These are phyloP conservation scores for Didymella glomerata DNA, from an alignment of 2,329 filamentous ascomycete species.

Conservation along the genomic window DNA sequence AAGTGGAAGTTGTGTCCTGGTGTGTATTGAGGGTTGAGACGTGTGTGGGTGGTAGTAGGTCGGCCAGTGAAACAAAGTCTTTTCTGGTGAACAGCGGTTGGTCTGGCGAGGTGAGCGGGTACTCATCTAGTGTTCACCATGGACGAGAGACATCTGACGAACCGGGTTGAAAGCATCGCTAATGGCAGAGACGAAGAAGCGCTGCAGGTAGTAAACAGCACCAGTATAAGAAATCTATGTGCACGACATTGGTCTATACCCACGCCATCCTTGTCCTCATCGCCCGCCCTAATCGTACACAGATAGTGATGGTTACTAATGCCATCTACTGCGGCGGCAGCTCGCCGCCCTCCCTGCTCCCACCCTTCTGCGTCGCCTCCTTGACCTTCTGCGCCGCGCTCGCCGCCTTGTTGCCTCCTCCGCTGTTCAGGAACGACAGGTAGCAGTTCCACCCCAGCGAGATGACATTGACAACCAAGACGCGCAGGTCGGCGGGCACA, in stretches of 20 bases:
- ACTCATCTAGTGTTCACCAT: too few relatives aligned
- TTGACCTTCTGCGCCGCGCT: constrained; percentile 4
- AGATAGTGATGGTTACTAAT: background rate
- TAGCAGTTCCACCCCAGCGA: constrained; percentile 54
- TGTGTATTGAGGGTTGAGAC: background rate
- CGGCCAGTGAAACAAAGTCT: too few relatives aligned
- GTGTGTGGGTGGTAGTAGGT: background rate
- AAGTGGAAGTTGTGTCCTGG: background rate
- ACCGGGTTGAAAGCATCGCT: too few relatives aligned
- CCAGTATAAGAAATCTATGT: background rate
- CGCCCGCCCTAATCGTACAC: background rate
- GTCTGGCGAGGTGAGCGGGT: too few relatives aligned
- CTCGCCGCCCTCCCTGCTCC: constrained; percentile 36
- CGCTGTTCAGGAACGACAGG: constrained; percentile 50
- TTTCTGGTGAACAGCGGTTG: too few relatives aligned
- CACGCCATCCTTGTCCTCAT: background rate
- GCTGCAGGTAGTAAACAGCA: background rate
- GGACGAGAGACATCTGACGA: too few relatives aligned
- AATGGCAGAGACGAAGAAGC: too few relatives aligned
- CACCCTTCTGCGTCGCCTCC: constrained; percentile 19
- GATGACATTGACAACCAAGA: constrained; percentile 86
- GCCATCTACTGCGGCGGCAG: constrained; percentile 36
- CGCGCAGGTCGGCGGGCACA: constrained; percentile 81
- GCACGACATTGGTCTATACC: background rate
- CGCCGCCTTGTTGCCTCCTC: constrained; percentile 31